These are phyloP conservation scores for Echria macrotheca DNA, from an alignment of 495 filamentous ascomycete genomes.

Conservation along the genomic window DNA sequence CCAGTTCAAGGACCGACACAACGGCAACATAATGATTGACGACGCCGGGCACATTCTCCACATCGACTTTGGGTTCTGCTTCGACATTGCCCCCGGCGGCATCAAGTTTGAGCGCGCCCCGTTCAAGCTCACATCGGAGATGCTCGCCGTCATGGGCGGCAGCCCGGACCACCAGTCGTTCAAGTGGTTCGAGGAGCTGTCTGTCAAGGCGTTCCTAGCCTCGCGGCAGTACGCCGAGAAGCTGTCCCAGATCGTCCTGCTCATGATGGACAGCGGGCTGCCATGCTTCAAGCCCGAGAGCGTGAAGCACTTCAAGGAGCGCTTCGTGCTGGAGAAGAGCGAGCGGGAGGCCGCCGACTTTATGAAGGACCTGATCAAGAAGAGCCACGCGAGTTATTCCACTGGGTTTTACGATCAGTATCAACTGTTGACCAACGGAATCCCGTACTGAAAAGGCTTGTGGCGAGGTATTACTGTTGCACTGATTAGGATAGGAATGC, in stretches of 20 bases:
- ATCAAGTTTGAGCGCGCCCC: slow-evolving; percentile 96
- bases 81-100: slow-evolving; percentile 95
- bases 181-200: slow-evolving; percentile 93
- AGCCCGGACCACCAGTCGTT: slow-evolving; percentile 78
- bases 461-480: background rate
- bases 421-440: slow-evolving; percentile 94
- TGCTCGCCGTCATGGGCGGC: slow-evolving; percentile 97
- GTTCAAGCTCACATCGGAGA: slow-evolving; percentile 95
- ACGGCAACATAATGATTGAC: slow-evolving; percentile 99
- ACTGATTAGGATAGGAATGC: background rate
- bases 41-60: slow-evolving; percentile 96
- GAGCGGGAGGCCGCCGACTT: slow-evolving; percentile 94
- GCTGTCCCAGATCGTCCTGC: slow-evolving; percentile 76
- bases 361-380: slow-evolving; percentile 80
- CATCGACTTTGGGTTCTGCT: slow-evolving; percentile 99
- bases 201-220: slow-evolving; percentile 91
- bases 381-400: slow-evolving; percentile 79
- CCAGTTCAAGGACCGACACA: slow-evolving; percentile 99
- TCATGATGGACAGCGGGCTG: slow-evolving; percentile 95
- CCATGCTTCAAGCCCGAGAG: slow-evolving; percentile 99
- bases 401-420: slow-evolving; percentile 96
- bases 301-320: slow-evolving; percentile 82
- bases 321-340: slow-evolving; percentile 88
- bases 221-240: slow-evolving; percentile 81
- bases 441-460: slow-evolving; percentile 74